Evolutionary conservation across 1,284 basidiomycete species (phyloP), one percentile per base, ranked within the genome.

Genomic region (Irpex sp.): DNA sequence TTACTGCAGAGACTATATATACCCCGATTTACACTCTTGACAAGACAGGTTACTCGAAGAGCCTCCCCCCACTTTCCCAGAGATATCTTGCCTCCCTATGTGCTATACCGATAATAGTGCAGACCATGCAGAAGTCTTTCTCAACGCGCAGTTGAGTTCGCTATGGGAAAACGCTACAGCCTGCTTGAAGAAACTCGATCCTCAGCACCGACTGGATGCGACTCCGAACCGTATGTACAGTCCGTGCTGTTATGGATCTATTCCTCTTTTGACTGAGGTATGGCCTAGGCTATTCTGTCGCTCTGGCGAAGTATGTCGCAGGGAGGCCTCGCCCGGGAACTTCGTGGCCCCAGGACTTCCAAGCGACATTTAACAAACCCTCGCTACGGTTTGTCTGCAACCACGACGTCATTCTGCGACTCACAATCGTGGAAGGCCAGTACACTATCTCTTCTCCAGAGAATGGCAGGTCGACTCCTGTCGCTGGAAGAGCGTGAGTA

Each of bases 41-140:
- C 33, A 35, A 35, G 33, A 35, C 33, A 35, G 33, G 33, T 35
- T 35, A 35, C 33, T 35, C 33, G 33, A 35, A 35, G 33, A 35
- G 33, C 33, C 42, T 16, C 42, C 14, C 14, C 42, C 18, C 42
- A 16, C 42, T 45, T 16, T 45, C 42, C 42, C 18, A 5, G 42
- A 16, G 16, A 14, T 45, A 45, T 45, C 42, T 45, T 18, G 14
- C 18, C 16, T 45, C 42, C 14, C 42, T n/a, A 73, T 73, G 73
- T 73, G 72, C 57, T 62, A 68, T 56, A 71, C 68, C 49, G 72
- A 71, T 59, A 74, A 74, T 61, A 65, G 64, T 21, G 73, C 72
- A 4, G 65, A 66, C 10, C 67, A 71, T 47, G 67, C 69, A 4
- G 64, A 62, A n/a, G 69, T 68, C 18, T 74, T 73, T 53, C 65